Conservation (phyloP, 2,329 filamentous ascomycete species). For the Anthostomella pinea region DNA sequence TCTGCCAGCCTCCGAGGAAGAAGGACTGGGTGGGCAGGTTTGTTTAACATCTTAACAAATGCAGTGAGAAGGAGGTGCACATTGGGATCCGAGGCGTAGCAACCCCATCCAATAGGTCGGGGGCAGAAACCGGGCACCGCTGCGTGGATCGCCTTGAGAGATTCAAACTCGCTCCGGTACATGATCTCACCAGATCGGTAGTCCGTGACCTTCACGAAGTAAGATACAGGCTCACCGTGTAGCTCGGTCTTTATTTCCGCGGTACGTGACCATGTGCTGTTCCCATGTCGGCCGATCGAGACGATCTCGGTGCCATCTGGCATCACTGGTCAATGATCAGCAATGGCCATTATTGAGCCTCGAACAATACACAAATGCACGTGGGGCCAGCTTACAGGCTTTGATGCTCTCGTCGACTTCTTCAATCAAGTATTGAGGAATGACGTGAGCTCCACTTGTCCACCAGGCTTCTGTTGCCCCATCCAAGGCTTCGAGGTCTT, state of each 20-base stretch:
- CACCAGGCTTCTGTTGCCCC: slow-evolving; percentile 3
- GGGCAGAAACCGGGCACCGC: slow-evolving; percentile 5
- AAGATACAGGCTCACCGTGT: slow-evolving; percentile 2
- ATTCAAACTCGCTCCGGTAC: slow-evolving; percentile 7
- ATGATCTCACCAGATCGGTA: slow-evolving; percentile 5
- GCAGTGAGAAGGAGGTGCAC: slow-evolving; percentile 1
- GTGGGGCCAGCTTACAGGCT: slow-evolving; percentile 1
- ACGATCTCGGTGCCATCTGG: slow-evolving; percentile 27
- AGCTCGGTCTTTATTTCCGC: slow-evolving; percentile 5
- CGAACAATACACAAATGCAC: too few relatives aligned
- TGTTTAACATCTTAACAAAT: slow-evolving; percentile 1
- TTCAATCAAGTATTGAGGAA: slow-evolving; percentile 6
- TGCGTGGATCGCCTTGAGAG: slow-evolving; percentile 3
- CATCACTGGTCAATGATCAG: too few relatives aligned
- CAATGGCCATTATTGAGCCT: too few relatives aligned
- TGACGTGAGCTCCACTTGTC: not conserved
- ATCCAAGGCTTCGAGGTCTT: slow-evolving; percentile 21
- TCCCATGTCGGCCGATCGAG: slow-evolving; percentile 4
- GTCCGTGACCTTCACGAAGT: slow-evolving; percentile 8
- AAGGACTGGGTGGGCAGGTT: slow-evolving; percentile 1
- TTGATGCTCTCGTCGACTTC: slow-evolving; percentile 1
- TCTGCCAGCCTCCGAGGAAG: slow-evolving; percentile 1
- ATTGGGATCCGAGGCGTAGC: not conserved
- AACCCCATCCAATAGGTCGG: slow-evolving; percentile 1
- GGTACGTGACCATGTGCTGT: slow-evolving; percentile 4